phyloP scores from a whole-genome alignment of 305 asterid genomes.

The Stenogyne calaminthoides region DNA sequence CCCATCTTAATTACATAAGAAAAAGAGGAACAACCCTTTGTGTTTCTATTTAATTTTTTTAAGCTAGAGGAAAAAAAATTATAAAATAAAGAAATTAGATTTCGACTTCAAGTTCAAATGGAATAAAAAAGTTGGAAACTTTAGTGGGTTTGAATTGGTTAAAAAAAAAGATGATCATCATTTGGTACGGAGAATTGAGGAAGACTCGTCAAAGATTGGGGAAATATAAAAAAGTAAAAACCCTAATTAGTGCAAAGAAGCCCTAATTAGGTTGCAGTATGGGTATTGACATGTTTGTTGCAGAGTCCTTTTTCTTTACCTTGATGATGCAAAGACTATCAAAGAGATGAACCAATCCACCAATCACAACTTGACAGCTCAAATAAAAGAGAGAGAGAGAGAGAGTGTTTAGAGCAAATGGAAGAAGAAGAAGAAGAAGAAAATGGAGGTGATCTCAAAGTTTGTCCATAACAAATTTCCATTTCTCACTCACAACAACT shows the following conservation, averaged over 20 bases:
- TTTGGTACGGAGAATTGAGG: slow-evolving; percentile 3
- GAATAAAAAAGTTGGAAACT: neutral
- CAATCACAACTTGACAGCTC: slow-evolving; percentile 58
- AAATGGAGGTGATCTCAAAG: slow-evolving; percentile 45
- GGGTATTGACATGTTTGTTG: slow-evolving; percentile 28
- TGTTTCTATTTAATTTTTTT: neutral
- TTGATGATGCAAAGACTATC: slow-evolving; percentile 31
- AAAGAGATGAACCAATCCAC: slow-evolving; percentile 29
- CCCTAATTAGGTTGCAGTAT: slow-evolving; percentile 37
- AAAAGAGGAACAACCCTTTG: neutral
- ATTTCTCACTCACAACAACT: slow-evolving; percentile 32
- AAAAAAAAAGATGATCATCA: neutral
- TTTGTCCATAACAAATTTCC: slow-evolving; percentile 37
- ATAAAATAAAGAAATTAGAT: slow-evolving; percentile 6
- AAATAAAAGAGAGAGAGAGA: slow-evolving; percentile 30
- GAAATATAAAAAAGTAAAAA: slow-evolving; percentile 3
- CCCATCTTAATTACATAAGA: slow-evolving; percentile 12
- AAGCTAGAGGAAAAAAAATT: neutral
- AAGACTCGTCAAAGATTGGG: slow-evolving; percentile 6
- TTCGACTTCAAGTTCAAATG: neutral
- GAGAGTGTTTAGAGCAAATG: slow-evolving; percentile 31
- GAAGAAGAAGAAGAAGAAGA: slow-evolving; percentile 43
- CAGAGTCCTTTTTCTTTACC: slow-evolving; percentile 40
- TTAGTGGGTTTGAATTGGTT: slow-evolving; percentile 20
- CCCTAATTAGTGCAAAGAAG: slow-evolving; percentile 47